Percentiles rank a stretch among this genome's conserved stretches.
These are phyloP conservation scores for Colletotrichum filicis DNA, from an alignment of 2,329 filamentous ascomycete species.

Conservation along the genomic window DNA sequence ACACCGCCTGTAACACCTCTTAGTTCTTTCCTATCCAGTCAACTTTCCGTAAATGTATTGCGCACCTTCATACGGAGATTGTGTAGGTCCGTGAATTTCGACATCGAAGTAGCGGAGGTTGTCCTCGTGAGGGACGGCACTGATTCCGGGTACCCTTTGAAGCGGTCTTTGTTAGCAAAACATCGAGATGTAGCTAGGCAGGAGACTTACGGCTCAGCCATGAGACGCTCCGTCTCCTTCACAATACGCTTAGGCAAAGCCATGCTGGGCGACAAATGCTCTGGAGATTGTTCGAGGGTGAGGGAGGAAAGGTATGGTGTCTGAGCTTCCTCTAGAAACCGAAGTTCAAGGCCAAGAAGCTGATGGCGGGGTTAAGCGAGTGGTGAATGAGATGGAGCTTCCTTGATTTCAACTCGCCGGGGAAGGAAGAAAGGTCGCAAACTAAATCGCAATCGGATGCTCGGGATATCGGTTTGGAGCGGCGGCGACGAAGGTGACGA, in stretches of 20 bases:
- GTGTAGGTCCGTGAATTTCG: conserved; percentile 89
- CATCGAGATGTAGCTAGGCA: conserved; percentile 1
- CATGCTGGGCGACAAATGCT: conserved; percentile 52
- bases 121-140: conserved; percentile 93
- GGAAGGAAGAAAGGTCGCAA: not conserved
- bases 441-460: conserved; percentile 17
- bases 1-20: conserved; percentile 68
- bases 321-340: not conserved
- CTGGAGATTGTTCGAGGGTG: not conserved
- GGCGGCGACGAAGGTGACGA: conserved; percentile 12
- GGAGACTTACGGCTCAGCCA: conserved; percentile 87
- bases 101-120: conserved; percentile 99
- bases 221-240: conserved; percentile 97
- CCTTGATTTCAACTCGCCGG: not conserved
- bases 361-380: conserved; percentile 29
- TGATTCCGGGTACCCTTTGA: conserved; percentile 90
- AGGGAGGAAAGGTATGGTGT: not conserved
- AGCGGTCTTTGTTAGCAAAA: conserved; percentile 1
- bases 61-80: conserved; percentile 94
- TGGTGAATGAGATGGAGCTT: conserved; percentile 15
- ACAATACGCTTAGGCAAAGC: conserved; percentile 95
- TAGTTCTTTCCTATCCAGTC: not conserved
- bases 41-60: conserved; percentile 1
- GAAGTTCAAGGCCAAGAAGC: not conserved
- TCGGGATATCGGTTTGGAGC: conserved; percentile 8